A percentile compares a stretch with the other conserved stretches of the same genome.
phyloP scores from a whole-genome alignment of 2,329 filamentous ascomycete genomes.

The Cladosporium colombiae region DNA sequence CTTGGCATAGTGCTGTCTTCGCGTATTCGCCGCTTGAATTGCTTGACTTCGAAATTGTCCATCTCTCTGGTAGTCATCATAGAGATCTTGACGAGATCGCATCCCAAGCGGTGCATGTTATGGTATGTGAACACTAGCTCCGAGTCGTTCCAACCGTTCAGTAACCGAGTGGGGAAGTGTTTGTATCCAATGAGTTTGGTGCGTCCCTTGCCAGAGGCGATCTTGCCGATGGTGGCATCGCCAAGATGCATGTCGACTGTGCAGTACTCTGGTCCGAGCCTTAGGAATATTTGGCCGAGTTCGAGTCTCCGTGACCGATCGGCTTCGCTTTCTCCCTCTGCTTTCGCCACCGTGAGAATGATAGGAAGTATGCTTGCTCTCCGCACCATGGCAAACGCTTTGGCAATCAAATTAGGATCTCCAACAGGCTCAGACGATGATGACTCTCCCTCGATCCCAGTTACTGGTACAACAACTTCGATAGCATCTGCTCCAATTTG shows the following conservation, averaged over 20 bases:
- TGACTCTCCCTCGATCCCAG: conserved; percentile 11
- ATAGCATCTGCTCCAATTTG: conserved; percentile 69
- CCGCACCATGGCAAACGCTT: conserved; percentile 60
- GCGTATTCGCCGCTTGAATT: conserved; percentile 53
- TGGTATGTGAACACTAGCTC: conserved; percentile 60
- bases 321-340: conserved; percentile 6
- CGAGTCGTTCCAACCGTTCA: conserved; percentile 58
- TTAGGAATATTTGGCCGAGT: conserved; percentile 60
- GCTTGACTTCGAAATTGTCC: conserved; percentile 64
- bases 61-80: conserved; percentile 58
- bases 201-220: conserved; percentile 55
- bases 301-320: conserved; percentile 23
- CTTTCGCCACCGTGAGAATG: conserved; percentile 42
- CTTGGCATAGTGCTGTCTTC: conserved; percentile 25
- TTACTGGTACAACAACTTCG: conserved; percentile 47
- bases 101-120: conserved; percentile 59
- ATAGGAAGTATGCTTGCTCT: conserved; percentile 60
- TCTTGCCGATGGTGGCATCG: conserved; percentile 51
- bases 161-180: conserved; percentile 43
- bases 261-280: conserved; percentile 61
- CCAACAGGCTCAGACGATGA: conserved; percentile 14
- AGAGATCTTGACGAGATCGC: conserved; percentile 63
- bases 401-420: conserved; percentile 47
- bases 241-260: conserved; percentile 63
- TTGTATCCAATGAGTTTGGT: conserved; percentile 65